phyloP scores from a whole-genome alignment of 2,329 filamentous ascomycete genomes.

The Arthrobotrys conoides region DNA sequence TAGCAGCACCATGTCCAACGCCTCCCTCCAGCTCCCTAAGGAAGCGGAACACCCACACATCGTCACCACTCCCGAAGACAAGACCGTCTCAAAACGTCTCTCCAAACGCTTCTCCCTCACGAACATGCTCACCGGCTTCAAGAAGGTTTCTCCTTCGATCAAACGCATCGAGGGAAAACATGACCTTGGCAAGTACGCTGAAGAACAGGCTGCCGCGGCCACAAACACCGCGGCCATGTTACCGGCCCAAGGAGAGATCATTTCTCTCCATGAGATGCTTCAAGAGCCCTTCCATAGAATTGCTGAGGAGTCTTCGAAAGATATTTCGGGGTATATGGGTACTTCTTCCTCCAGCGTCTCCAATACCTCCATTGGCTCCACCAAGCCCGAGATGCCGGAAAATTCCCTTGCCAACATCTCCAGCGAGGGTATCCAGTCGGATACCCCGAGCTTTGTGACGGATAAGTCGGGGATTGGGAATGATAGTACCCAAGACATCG shows the following conservation, averaged over 20 bases:
- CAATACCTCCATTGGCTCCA: background rate
- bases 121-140: conserved; percentile 15
- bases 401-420: conserved; percentile 3
- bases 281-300: conserved; percentile 33
- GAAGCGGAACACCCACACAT: background rate
- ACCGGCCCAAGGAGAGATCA: background rate
- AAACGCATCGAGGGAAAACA: conserved; percentile 20
- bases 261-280: conserved; percentile 27
- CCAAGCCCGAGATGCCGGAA: background rate
- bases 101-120: conserved; percentile 39
- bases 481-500: background rate
- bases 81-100: background rate
- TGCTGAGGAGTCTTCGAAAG: background rate
- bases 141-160: conserved; percentile 25
- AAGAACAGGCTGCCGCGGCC: conserved; percentile 13
- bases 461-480: conserved; percentile 37
- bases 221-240: background rate
- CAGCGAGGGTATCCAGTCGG: background rate
- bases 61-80: background rate
- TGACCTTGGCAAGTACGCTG: conserved; percentile 16
- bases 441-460: conserved; percentile 46
- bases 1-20: background rate
- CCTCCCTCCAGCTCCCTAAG: background rate
- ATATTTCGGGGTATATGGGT: background rate
- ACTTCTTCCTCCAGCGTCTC: background rate